Conservation (phyloP, 2,329 filamentous ascomycete species). For the Madurella mycetomatis region DNA sequence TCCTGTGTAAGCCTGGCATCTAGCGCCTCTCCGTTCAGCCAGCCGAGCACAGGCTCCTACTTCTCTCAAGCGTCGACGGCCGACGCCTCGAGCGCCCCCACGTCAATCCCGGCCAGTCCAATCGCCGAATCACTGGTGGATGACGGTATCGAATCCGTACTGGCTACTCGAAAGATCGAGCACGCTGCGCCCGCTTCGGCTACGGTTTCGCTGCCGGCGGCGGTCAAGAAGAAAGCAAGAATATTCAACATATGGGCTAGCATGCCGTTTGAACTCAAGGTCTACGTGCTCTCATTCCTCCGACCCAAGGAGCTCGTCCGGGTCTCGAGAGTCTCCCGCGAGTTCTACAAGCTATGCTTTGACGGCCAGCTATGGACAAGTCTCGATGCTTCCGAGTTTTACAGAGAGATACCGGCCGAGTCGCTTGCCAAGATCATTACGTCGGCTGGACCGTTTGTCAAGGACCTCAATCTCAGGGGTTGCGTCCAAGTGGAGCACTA, state of each 20-base stretch:
- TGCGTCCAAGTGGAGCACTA: slow-evolving; percentile 85
- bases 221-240: slow-evolving; percentile 47
- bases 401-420: slow-evolving; percentile 77
- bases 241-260: slow-evolving; percentile 69
- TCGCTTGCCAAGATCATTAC: slow-evolving; percentile 81
- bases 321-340: slow-evolving; percentile 70
- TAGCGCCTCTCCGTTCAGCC: slow-evolving; percentile 39
- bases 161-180: slow-evolving; percentile 52
- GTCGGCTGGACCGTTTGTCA: slow-evolving; percentile 82
- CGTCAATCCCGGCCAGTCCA: slow-evolving; percentile 38
- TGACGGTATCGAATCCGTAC: slow-evolving; percentile 44
- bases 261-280: slow-evolving; percentile 77
- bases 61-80: slow-evolving; percentile 30
- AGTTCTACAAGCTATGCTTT: slow-evolving; percentile 79
- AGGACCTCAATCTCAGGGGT: slow-evolving; percentile 83
- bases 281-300: slow-evolving; percentile 72
- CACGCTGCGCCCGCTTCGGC: slow-evolving; percentile 39
- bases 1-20: slow-evolving; percentile 53
- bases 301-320: slow-evolving; percentile 76
- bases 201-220: slow-evolving; percentile 60
- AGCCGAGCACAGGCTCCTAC: slow-evolving; percentile 32
- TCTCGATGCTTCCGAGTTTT: slow-evolving; percentile 82
- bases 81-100: slow-evolving; percentile 33
- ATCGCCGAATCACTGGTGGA: slow-evolving; percentile 38
- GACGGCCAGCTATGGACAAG: slow-evolving; percentile 91